Evolutionary conservation across 345 rosid species (phyloP).

Genomic region (Melaleuca alternifolia): DNA sequence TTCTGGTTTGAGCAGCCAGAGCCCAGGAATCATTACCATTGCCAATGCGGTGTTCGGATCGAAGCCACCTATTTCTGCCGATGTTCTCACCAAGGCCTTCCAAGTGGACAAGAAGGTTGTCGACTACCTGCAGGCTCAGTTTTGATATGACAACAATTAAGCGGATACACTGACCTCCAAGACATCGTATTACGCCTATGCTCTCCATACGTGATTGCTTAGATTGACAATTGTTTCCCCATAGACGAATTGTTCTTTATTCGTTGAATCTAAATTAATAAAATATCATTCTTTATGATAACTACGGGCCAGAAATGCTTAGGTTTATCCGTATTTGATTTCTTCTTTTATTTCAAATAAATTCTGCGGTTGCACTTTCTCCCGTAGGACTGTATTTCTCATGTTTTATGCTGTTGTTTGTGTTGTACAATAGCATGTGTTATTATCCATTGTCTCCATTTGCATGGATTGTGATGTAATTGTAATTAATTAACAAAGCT

Average conservation of each 20-base stretch:
- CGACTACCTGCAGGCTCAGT: not conserved
- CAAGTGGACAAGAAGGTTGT: not conserved
- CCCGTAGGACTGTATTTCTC: not conserved
- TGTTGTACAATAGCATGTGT: not conserved
- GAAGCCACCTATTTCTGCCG: not conserved
- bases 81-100: not conserved
- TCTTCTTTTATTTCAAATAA: not conserved
- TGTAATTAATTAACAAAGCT: not conserved
- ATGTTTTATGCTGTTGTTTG: not conserved
- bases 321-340: not conserved
- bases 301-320: not conserved
- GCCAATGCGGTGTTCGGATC: not conserved
- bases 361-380: not conserved
- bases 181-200: not conserved
- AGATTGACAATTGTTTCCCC: not conserved
- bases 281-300: not conserved
- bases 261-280: not conserved
- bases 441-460: not conserved
- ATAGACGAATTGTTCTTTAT: not conserved
- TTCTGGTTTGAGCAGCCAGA: not conserved
- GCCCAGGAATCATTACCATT: not conserved
- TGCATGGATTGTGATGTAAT: not conserved
- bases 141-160: not conserved
- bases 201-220: not conserved
- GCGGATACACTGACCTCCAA: not conserved